Conservation (phyloP, 78 protist species). For the Monosiga brevicollis region DNA sequence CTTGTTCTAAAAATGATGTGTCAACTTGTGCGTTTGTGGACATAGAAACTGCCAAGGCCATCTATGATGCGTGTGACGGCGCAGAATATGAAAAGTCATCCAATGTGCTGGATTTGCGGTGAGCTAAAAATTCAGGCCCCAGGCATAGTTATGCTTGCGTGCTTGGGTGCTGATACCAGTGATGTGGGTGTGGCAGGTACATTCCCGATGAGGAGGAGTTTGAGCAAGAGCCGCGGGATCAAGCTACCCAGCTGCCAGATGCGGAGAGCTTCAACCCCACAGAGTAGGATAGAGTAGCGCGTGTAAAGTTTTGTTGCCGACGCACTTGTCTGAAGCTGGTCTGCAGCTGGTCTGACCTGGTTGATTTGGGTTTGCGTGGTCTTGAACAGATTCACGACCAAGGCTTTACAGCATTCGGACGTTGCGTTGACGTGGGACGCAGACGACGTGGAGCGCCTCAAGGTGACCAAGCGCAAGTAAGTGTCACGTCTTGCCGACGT, state of each 20-base stretch:
- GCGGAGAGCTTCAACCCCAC: neutral
- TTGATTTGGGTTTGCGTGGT: no score
- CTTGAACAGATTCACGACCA: neutral
- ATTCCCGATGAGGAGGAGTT: slow-evolving; percentile 40
- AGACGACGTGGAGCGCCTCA: neutral
- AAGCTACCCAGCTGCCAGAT: neutral
- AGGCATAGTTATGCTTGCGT: no score
- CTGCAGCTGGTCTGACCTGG: no score
- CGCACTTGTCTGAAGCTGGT: no score
- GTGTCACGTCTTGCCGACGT: no score
- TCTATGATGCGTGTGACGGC: slow-evolving; percentile 57
- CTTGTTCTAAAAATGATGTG: neutral
- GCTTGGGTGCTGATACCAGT: no score
- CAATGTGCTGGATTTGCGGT: slow-evolving; percentile 48
- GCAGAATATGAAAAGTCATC: slow-evolving; percentile 44
- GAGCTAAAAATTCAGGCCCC: no score
- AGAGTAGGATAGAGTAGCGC: no score
- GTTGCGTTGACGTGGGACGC: slow-evolving; percentile 17
- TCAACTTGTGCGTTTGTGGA: neutral
- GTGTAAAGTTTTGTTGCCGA: no score
- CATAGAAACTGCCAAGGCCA: no score
- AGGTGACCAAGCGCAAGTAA: neutral
- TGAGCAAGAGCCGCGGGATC: neutral
- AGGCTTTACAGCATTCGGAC: neutral
- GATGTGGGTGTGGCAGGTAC: no score